Percentiles rank a stretch among this genome's conserved stretches.
These are phyloP conservation scores for Malassezia nana DNA, from an alignment of 1,284 basidiomycete genomes.

Conservation along the genomic window DNA sequence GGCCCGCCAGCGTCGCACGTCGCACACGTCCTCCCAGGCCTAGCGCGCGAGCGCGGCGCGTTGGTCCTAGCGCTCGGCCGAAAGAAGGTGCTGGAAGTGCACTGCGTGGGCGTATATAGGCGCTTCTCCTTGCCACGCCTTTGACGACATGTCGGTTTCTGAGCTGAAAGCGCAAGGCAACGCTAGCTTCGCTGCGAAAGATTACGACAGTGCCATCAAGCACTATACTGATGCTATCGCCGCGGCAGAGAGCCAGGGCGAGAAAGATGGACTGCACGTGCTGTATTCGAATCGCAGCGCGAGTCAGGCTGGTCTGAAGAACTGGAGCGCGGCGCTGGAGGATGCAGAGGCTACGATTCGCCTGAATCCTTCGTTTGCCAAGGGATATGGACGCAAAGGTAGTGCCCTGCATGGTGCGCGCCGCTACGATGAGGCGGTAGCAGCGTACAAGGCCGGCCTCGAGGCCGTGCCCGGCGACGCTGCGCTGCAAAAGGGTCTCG, in stretches of 20 bases:
- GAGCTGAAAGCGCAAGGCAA: conserved; percentile 47
- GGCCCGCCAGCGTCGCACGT: neutral
- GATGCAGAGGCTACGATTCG: conserved; percentile 74
- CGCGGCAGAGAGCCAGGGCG: conserved; percentile 32
- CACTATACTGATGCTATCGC: conserved; percentile 42
- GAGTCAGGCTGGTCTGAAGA: conserved; percentile 70
- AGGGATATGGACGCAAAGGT: conserved; percentile 84
- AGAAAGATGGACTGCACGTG: conserved; percentile 56
- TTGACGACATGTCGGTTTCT: conserved; percentile 34
- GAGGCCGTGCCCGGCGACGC: conserved; percentile 67
- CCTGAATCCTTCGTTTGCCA: conserved; percentile 72
- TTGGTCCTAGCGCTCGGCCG: conserved; percentile 15
- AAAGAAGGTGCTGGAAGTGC: conserved; percentile 19
- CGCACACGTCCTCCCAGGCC: neutral
- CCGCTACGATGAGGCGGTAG: conserved; percentile 71
- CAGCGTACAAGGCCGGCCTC: conserved; percentile 68
- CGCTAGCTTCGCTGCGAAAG: conserved; percentile 46
- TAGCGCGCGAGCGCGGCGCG: neutral
- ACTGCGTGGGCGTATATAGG: neutral
- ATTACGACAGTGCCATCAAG: conserved; percentile 39
- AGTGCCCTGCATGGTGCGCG: conserved; percentile 81
- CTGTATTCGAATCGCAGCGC: conserved; percentile 89
- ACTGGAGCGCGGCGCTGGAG: conserved; percentile 66
- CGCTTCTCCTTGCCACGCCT: neutral
- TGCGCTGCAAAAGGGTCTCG: conserved; percentile 71